Base-by-base conservation (phyloP, 352 stramenopile genomes). In the Thraustochytrium sp. region DNA sequence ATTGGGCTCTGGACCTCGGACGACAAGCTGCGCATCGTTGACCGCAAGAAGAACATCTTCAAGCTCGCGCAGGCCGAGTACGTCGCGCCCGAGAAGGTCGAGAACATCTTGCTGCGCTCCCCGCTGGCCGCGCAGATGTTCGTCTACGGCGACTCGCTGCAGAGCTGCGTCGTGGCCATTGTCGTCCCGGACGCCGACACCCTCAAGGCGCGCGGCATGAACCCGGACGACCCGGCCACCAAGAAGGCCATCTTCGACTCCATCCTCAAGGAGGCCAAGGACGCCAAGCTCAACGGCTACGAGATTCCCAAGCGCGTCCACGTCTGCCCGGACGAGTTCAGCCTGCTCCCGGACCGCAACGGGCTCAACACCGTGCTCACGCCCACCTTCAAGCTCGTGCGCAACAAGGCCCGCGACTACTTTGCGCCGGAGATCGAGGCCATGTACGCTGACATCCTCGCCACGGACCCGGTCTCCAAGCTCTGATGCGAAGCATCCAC, bases 351-450 rank as follows among this genome's bases (percentile, higher is more conserved):
- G 26, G 62, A 36, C 36, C 37, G 34, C 53, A 26, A 75, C 51
- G 68, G 53, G 5, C 37, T 80, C 29, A 44, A 96, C 87, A 90
- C 91, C 59, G 88, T 98, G 48, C 86, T 97, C 34, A 98, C 96
- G 26, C 96, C 96, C 9, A 98, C 96, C 2, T 98, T 98, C 89
- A 98, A 98, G 85, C 90, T 98, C 85, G 98, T 98, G 88, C 89
- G 95, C 0, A 90, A 91, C 51, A 87, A 97, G 84, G 88, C 93
- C n/a, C 87, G 89, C 38, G 88, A 92, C 59, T 84, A 87, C 46
- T 94, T 93, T 65, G 13, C 76, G 16, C 62, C 85, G 8, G 77
- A 93, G 65, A 92, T 95, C 48, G 87, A 92, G n/a, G 75, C 64
- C 0, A 90, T 94, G 89, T 95, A 95, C 86, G 76, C 59, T 4